Evolutionary conservation across 2,329 filamentous ascomycete species (phyloP).

Genomic region (Penicillium fuscoglaucum): DNA sequence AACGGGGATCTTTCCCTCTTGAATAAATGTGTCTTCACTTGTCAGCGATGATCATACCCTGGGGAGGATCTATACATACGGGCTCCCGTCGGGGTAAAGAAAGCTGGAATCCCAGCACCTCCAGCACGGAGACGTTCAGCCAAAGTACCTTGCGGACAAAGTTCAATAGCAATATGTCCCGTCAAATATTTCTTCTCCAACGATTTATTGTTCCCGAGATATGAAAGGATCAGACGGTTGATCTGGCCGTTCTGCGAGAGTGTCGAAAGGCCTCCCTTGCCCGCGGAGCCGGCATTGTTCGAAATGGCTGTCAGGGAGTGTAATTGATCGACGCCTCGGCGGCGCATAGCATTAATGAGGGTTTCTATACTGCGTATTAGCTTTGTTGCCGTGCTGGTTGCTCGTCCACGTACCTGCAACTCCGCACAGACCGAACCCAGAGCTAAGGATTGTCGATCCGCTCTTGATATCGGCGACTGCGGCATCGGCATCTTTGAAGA

Average conservation of each 20-base stretch:
- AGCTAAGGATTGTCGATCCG: slow-evolving; percentile 69
- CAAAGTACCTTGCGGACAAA: slow-evolving; percentile 68
- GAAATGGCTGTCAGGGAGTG: slow-evolving; percentile 70
- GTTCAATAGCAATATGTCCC: slow-evolving; percentile 72
- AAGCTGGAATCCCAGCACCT: slow-evolving; percentile 75
- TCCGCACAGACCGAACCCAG: slow-evolving; percentile 80
- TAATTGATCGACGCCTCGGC: slow-evolving; percentile 56
- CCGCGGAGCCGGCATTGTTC: slow-evolving; percentile 74
- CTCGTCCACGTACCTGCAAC: slow-evolving; percentile 59
- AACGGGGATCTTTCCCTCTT: slow-evolving; percentile 59
- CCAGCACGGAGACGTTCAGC: slow-evolving; percentile 63
- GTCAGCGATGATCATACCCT: background rate
- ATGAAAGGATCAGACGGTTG: slow-evolving; percentile 70
- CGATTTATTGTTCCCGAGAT: slow-evolving; percentile 74
- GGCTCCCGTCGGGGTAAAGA: slow-evolving; percentile 74
- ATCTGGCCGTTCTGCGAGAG: slow-evolving; percentile 70
- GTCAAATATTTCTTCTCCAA: slow-evolving; percentile 73
- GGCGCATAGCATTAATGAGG: slow-evolving; percentile 66
- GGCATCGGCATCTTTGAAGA: slow-evolving; percentile 57
- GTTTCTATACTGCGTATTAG: slow-evolving; percentile 55
- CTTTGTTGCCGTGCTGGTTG: background rate
- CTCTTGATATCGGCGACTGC: slow-evolving; percentile 71
- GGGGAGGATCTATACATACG: slow-evolving; percentile 46
- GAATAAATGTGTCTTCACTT: slow-evolving; percentile 36
- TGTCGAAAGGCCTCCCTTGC: slow-evolving; percentile 66